Evolutionary conservation across 306 rosid genomes (phyloP).

Genomic region (Glycine tomentella): DNA sequence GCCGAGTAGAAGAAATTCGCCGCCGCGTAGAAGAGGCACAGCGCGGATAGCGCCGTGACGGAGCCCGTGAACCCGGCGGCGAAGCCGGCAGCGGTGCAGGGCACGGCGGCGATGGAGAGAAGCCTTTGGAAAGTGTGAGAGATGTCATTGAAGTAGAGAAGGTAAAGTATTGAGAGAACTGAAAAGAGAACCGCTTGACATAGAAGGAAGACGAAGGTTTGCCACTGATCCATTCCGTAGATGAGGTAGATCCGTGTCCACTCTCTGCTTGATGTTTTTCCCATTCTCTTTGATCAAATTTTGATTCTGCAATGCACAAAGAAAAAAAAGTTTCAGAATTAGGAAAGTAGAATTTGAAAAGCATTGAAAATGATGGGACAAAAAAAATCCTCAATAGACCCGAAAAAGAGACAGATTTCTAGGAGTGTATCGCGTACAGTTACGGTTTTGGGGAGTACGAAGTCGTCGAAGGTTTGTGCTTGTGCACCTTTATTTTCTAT

Average conservation of each 20-base stretch:
- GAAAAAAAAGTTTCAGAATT: not conserved
- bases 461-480: slow-evolving; percentile 5
- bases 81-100: not conserved
- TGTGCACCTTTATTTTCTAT: not conserved
- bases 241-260: slow-evolving; percentile 23
- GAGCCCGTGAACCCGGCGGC: not conserved
- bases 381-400: not conserved
- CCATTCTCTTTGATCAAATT: not conserved
- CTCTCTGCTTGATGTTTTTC: slow-evolving; percentile 20
- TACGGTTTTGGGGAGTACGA: not conserved
- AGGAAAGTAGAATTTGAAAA: not conserved
- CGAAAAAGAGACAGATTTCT: not conserved
- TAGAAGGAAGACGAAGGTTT: slow-evolving; percentile 23
- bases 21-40: slow-evolving; percentile 19
- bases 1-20: slow-evolving; percentile 16
- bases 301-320: not conserved
- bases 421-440: not conserved
- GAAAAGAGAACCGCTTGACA: slow-evolving; percentile 22
- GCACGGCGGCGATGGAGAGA: not conserved
- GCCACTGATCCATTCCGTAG: slow-evolving; percentile 35
- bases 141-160: not conserved
- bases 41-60: slow-evolving; percentile 8
- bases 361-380: not conserved
- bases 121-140: not conserved
- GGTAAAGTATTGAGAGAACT: not conserved